Evolutionary conservation across 805 yeast genomes (phyloP).

Genomic region (Hanseniaspora opuntiae): DNA sequence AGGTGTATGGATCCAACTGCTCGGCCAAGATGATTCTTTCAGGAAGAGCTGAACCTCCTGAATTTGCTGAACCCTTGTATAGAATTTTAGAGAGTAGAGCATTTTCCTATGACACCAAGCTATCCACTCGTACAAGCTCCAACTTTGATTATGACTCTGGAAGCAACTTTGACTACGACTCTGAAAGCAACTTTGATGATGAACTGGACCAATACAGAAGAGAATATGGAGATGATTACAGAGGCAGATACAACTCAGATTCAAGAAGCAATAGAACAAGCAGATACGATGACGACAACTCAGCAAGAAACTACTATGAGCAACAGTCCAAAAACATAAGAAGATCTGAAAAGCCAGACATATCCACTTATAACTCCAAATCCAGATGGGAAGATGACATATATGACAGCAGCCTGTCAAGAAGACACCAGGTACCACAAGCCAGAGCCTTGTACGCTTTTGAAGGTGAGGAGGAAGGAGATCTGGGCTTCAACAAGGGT

Average conservation of each 20-base stretch:
- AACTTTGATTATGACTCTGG: conserved; percentile 20
- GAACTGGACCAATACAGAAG: conserved; percentile 13
- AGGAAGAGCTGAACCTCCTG: conserved; percentile 87
- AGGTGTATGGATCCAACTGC: conserved; percentile 78
- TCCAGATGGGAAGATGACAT: conserved; percentile 82
- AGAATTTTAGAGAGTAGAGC: conserved; percentile 76
- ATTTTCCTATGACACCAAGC: conserved; percentile 45
- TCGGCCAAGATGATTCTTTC: conserved; percentile 74
- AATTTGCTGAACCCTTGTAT: conserved; percentile 76
- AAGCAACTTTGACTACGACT: conserved; percentile 19
- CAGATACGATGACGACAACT: conserved; percentile 27
- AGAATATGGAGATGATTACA: conserved; percentile 14
- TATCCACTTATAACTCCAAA: conserved; percentile 16
- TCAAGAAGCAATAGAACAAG: conserved; percentile 12
- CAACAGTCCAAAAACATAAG: conserved; percentile 13
- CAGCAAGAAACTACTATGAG: conserved; percentile 31
- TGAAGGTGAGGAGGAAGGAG: conserved; percentile 88
- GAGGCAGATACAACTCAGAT: background rate
- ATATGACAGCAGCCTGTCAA: conserved; percentile 46
- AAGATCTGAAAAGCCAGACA: conserved; percentile 1
- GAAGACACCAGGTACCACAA: conserved; percentile 37
- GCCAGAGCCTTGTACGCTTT: conserved; percentile 84
- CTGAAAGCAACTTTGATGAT: conserved; percentile 15
- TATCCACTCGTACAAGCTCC: conserved; percentile 21
- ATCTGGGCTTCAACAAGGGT: conserved; percentile 84